These are phyloP conservation scores for Neonectria ditissima DNA, from an alignment of 2,329 filamentous ascomycete genomes.

Conservation along the genomic window DNA sequence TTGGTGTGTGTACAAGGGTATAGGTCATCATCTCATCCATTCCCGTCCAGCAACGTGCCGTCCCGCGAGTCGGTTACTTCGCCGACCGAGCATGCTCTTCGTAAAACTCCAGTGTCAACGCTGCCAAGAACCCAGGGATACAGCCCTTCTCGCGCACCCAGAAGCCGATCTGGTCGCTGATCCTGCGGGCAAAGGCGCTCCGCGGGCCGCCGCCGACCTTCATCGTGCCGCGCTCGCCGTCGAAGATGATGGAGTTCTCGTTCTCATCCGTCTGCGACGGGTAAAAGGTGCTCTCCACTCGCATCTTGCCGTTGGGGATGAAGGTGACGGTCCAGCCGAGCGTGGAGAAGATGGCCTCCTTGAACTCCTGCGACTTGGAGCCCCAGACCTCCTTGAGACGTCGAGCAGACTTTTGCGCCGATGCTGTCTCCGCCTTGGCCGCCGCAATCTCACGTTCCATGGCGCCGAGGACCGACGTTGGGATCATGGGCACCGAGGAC, in stretches of 20 bases:
- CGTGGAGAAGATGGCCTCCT: conserved; percentile 91
- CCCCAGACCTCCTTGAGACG: conserved; percentile 94
- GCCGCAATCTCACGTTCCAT: conserved; percentile 81
- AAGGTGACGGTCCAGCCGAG: conserved; percentile 97
- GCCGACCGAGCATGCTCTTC: conserved; percentile 67
- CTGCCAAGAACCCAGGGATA: conserved; percentile 92
- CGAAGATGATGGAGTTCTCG: conserved; percentile 83
- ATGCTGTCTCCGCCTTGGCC: conserved; percentile 74
- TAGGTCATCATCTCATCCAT: conserved; percentile 41
- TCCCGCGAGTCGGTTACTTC: conserved; percentile 19
- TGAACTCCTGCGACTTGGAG: conserved; percentile 92
- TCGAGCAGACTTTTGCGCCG: conserved; percentile 83
- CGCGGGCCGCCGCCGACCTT: conserved; percentile 93
- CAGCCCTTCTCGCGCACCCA: conserved; percentile 96
- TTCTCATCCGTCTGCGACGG: conserved; percentile 76
- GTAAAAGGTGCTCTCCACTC: conserved; percentile 87
- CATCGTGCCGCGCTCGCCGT: conserved; percentile 96
- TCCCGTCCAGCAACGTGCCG: conserved; percentile 14
- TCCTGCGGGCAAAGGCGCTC: conserved; percentile 86
- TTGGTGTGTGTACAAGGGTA: conserved; percentile 39
- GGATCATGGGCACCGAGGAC: conserved; percentile 72
- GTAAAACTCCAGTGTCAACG: conserved; percentile 92
- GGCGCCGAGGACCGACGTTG: conserved; percentile 79
- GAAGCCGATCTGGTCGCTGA: conserved; percentile 88
- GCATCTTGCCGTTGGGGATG: conserved; percentile 95